These are phyloP conservation scores for Mucor mucedo DNA, from an alignment of 371 early-diverging fungal genomes.

Conservation along the genomic window DNA sequence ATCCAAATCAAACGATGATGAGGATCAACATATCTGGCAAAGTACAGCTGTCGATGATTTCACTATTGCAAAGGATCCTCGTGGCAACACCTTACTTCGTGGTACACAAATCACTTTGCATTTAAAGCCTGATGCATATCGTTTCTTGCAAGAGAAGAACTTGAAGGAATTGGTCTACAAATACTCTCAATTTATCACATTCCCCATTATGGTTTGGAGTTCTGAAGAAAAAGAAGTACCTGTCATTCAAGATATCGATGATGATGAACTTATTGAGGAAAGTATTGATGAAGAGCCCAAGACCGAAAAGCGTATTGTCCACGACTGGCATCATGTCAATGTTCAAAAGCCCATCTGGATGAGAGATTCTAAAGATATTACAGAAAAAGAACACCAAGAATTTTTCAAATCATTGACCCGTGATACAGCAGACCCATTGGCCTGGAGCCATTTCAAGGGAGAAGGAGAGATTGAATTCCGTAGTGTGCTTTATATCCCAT, in stretches of 20 bases:
- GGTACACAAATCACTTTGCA: constrained; percentile 93
- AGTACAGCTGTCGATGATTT: constrained; percentile 78
- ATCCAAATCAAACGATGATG: constrained; percentile 83
- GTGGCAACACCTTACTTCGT: constrained; percentile 78
- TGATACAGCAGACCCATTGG: constrained; percentile 64
- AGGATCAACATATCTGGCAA: constrained; percentile 88
- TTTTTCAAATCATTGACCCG: constrained; percentile 87
- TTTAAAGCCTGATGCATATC: constrained; percentile 86
- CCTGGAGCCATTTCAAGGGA: constrained; percentile 79
- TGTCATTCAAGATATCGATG: constrained; percentile 46
- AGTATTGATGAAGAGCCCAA: constrained; percentile 51
- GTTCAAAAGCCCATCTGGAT: constrained; percentile 94
- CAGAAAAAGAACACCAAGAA: constrained; percentile 78
- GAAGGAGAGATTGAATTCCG: constrained; percentile 92
- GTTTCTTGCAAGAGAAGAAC: constrained; percentile 74
- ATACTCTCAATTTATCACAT: constrained; percentile 92
- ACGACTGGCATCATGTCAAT: constrained; percentile 75
- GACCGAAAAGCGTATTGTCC: constrained; percentile 51
- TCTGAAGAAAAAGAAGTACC: constrained; percentile 57
- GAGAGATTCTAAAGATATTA: constrained; percentile 77
- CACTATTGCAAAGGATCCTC: constrained; percentile 86
- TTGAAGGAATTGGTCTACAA: constrained; percentile 77
- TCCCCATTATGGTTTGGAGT: constrained; percentile 88
- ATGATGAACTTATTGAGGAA: constrained; percentile 59
- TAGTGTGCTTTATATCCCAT: constrained; percentile 86